A percentile compares a stretch with the other conserved stretches of the same genome.
Evolutionary conservation across 768 basidiomycete genomes (phyloP).

Genomic region (Hericium coralloides): DNA sequence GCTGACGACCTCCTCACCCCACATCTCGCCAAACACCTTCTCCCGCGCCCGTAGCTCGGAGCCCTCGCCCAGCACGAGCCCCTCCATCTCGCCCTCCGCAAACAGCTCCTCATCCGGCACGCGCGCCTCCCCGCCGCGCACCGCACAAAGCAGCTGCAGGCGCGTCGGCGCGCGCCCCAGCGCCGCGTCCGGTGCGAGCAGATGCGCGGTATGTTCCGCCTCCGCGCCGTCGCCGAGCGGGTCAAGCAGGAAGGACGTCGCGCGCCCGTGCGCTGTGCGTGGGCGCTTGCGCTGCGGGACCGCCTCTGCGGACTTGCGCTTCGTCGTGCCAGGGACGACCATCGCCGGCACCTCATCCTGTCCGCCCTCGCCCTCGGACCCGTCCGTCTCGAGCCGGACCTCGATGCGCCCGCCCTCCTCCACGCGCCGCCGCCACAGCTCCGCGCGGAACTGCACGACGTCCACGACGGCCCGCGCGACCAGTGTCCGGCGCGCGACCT

Average conservation of each 20-base stretch:
- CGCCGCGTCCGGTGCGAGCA: conserved; percentile 38
- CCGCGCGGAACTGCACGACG: conserved; percentile 58
- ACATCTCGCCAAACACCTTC: conserved; percentile 6
- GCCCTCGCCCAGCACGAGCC: conserved; percentile 47
- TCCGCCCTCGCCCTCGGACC: neutral
- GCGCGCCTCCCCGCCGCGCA: conserved; percentile 46
- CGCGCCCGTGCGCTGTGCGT: conserved; percentile 30
- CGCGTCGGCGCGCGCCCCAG: conserved; percentile 41
- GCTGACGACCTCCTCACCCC: conserved; percentile 7
- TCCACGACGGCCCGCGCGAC: conserved; percentile 65
- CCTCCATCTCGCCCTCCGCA: conserved; percentile 57
- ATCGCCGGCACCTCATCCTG: neutral
- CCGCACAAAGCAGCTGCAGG: conserved; percentile 49
- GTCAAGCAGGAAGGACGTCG: conserved; percentile 48
- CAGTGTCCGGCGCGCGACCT: conserved; percentile 50
- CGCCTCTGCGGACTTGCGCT: neutral
- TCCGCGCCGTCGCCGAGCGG: conserved; percentile 30
- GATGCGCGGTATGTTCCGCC: conserved; percentile 31
- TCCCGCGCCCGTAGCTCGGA: conserved; percentile 8
- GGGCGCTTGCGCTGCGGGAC: conserved; percentile 22
- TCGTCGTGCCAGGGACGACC: neutral
- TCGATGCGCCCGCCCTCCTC: conserved; percentile 25
- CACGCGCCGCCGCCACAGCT: conserved; percentile 41
- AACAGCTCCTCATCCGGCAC: conserved; percentile 70
- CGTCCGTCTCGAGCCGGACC: conserved; percentile 28